Base-by-base conservation (phyloP, 2,329 filamentous ascomycete genomes). In the Ophiosphaerella herpotricha region DNA sequence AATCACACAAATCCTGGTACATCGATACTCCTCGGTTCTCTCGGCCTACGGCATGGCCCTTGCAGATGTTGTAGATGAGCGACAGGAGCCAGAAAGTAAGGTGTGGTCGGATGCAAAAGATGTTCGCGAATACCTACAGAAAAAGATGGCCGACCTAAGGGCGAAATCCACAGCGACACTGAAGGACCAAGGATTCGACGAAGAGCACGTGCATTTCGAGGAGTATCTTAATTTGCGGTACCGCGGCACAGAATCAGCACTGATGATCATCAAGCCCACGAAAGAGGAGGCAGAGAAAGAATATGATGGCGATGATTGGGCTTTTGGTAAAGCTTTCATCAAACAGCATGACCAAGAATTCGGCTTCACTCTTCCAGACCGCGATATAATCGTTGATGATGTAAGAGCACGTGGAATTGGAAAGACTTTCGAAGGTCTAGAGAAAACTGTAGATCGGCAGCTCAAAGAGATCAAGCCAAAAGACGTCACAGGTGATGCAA, bases 191-290 rank as follows among this genome's bases (percentile, higher is more conserved):
- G 92, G 91, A 0, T 96, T 97, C 66, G 77, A 81, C 1, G 83
- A 89, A 37, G 76, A 82, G 5, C 85, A 90, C 29, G 89, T 96
- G 21, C 81, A 86, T 0, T 96, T 93, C 64, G 91, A 96, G 69
- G 89, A 96, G 68, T 97, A 96, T 66, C 83, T 97, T 48, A 96
- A 97, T 69, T 91, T 97, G 87, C 81, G 92, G 49, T 96, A 96
- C 66, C 84, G 90, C 32, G 91, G 91, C 9, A 96, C 91, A 0
- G 91, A 96, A 68, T 95, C 91, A 7, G 90, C 91, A 1, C 80
- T 96, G 36, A 97, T 96, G 91, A 85, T 96, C 40, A 76, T 94
- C 57, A 90, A 88, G 71, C 90, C 91, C 0, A 81, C 74, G 2
- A 75, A 80, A 33, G 82, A 85, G 43, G 86, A 90, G 48, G 80